Conservation (phyloP, 1,139 yeast species). For the Candida albicans region DNA sequence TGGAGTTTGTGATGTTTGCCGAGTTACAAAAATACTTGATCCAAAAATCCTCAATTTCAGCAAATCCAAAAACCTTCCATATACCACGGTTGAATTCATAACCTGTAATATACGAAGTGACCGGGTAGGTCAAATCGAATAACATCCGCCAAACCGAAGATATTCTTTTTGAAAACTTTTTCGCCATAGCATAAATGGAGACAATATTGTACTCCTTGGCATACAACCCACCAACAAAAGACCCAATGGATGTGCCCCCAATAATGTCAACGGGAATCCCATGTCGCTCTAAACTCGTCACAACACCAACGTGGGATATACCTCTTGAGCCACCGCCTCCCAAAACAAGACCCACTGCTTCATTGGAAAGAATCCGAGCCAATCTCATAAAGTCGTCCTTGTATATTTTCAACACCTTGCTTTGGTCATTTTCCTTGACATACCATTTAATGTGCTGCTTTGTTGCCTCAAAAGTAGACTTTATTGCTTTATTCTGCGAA, state of each 20-base stretch:
- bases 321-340: slow-evolving; percentile 99
- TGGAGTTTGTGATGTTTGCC: slow-evolving; percentile 92
- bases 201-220: slow-evolving; percentile 91
- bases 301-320: slow-evolving; percentile 85
- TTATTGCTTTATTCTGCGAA: slow-evolving; percentile 33
- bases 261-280: slow-evolving; percentile 93
- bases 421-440: slow-evolving; percentile 19
- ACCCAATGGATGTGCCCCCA: slow-evolving; percentile 96
- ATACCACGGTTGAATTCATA: slow-evolving; percentile 96
- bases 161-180: slow-evolving; percentile 79
- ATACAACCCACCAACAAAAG: slow-evolving; percentile 92
- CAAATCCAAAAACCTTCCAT: slow-evolving; percentile 93
- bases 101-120: slow-evolving; percentile 93
- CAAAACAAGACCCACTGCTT: slow-evolving; percentile 88
- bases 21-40: slow-evolving; percentile 84
- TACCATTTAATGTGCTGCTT: slow-evolving; percentile 24
- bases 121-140: slow-evolving; percentile 86
- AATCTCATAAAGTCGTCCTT: slow-evolving; percentile 87
- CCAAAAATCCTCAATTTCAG: slow-evolving; percentile 96
- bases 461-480: slow-evolving; percentile 34
- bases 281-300: slow-evolving; percentile 88
- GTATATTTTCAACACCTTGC: slow-evolving; percentile 50
- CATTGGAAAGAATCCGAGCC: slow-evolving; percentile 87
- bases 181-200: slow-evolving; percentile 86
- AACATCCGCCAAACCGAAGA: slow-evolving; percentile 84